phyloP scores from a whole-genome alignment of 495 filamentous ascomycete species.

The Lasiosphaeria ovina region DNA sequence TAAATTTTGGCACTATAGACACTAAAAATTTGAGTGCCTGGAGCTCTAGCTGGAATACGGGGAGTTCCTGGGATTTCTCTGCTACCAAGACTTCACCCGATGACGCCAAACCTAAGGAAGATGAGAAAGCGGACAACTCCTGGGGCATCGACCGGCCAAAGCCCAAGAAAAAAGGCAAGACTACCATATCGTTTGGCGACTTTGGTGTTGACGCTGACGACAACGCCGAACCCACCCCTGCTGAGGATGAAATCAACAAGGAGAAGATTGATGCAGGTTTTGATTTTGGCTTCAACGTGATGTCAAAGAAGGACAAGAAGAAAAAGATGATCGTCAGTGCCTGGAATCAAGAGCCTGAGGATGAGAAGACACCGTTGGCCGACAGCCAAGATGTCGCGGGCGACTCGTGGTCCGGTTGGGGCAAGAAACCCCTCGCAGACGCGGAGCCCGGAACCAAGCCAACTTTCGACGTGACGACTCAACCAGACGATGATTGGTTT shows the following conservation, averaged over 20 bases:
- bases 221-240: background rate
- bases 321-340: slow-evolving; percentile 39
- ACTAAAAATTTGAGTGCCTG: slow-evolving; percentile 32
- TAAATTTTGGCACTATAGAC: slow-evolving; percentile 34
- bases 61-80: slow-evolving; percentile 34
- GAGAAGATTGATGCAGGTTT: slow-evolving; percentile 31
- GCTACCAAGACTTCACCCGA: slow-evolving; percentile 12
- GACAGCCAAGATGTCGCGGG: slow-evolving; percentile 12
- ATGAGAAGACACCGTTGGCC: slow-evolving; percentile 25
- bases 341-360: slow-evolving; percentile 29
- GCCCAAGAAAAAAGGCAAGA: slow-evolving; percentile 44
- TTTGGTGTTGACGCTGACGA: slow-evolving; percentile 34
- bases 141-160: slow-evolving; percentile 42
- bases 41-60: slow-evolving; percentile 38
- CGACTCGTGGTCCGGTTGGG: slow-evolving; percentile 26
- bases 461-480: too few relatives aligned
- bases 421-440: background rate
- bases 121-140: slow-evolving; percentile 34
- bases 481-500: too few relatives aligned
- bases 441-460: too few relatives aligned
- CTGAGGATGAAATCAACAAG: background rate
- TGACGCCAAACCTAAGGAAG: slow-evolving; percentile 21
- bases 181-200: slow-evolving; percentile 37
- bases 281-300: slow-evolving; percentile 33
- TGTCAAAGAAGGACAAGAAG: slow-evolving; percentile 28